Percentiles rank a stretch among this genome's conserved stretches.
Conservation (phyloP, 306 rosid genomes). For the Pueraria montana region DNA sequence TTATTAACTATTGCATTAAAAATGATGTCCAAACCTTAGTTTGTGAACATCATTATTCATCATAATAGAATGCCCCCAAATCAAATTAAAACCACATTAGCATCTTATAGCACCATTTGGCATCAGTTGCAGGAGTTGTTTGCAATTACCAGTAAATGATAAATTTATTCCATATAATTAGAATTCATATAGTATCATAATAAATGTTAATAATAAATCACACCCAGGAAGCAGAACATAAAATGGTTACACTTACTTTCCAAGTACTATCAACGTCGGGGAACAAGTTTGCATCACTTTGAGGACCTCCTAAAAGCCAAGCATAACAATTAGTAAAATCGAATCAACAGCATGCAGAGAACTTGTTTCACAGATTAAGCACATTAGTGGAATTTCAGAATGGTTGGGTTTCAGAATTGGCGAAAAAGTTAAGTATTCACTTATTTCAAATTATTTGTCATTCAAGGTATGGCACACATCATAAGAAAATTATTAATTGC, state of each 20-base stretch:
- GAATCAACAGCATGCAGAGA: slow-evolving; percentile 9
- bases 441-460: background rate
- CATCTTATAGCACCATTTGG: slow-evolving; percentile 23
- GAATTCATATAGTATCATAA: slow-evolving; percentile 3
- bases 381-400: slow-evolving; percentile 14
- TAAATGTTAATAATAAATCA: slow-evolving; percentile 4
- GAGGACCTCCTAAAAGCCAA: slow-evolving; percentile 75
- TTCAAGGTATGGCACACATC: background rate
- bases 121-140: slow-evolving; percentile 11
- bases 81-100: slow-evolving; percentile 28
- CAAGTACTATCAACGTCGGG: slow-evolving; percentile 91
- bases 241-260: slow-evolving; percentile 75
- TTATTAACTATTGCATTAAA: background rate
- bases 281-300: slow-evolving; percentile 71
- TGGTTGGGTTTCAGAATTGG: slow-evolving; percentile 14
- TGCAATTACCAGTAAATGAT: slow-evolving; percentile 3
- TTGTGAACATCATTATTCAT: slow-evolving; percentile 20
- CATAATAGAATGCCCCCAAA: slow-evolving; percentile 2
- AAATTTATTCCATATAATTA: background rate
- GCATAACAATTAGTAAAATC: slow-evolving; percentile 23
- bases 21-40: background rate
- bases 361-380: slow-evolving; percentile 3
- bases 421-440: slow-evolving; percentile 4
- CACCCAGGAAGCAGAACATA: slow-evolving; percentile 27
- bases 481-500: background rate